phyloP scores from a whole-genome alignment of 2,329 filamentous ascomycete genomes.

The Teratosphaeria pseudoeucalypti region DNA sequence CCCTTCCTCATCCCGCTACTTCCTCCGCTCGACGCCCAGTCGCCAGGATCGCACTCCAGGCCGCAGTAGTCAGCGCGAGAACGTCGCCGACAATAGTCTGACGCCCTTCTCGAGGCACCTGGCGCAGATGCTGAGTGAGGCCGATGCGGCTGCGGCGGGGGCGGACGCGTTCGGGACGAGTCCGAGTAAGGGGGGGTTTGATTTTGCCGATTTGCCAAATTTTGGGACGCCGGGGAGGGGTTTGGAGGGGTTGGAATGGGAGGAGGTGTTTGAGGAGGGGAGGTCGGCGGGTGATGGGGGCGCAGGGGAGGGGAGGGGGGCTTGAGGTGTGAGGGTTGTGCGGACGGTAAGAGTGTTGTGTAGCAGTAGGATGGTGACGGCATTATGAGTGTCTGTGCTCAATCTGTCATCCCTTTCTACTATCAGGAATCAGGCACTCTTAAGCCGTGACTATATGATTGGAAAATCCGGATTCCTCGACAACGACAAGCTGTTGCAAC shows the following conservation, averaged over 20 bases:
- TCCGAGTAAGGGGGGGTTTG: constrained; percentile 18
- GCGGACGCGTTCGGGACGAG: constrained; percentile 15
- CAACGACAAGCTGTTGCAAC: too few species aligned
- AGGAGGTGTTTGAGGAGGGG: neutral
- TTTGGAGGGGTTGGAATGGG: constrained; percentile 17
- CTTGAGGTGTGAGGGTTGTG: too few species aligned
- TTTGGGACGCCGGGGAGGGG: constrained; percentile 19
- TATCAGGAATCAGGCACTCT: too few species aligned
- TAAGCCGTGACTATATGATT: too few species aligned
- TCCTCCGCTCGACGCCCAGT: constrained; percentile 29
- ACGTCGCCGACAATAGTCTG: constrained; percentile 17
- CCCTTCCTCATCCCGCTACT: constrained; percentile 26
- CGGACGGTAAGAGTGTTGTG: too few species aligned
- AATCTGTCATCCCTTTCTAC: too few species aligned
- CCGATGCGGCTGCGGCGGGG: constrained; percentile 9
- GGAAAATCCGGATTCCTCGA: too few species aligned
- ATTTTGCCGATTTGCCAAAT: constrained; percentile 24
- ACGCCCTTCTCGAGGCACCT: constrained; percentile 55
- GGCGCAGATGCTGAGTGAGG: constrained; percentile 52
- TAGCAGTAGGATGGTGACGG: too few species aligned
- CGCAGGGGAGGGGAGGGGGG: too few species aligned
- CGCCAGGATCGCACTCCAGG: constrained; percentile 25
- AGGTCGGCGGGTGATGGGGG: too few species aligned
- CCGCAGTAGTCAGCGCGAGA: constrained; percentile 15
- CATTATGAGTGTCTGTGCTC: too few species aligned